Evolutionary conservation across 2,329 filamentous ascomycete species (phyloP).

Genomic region (Aspergillus intermedius): DNA sequence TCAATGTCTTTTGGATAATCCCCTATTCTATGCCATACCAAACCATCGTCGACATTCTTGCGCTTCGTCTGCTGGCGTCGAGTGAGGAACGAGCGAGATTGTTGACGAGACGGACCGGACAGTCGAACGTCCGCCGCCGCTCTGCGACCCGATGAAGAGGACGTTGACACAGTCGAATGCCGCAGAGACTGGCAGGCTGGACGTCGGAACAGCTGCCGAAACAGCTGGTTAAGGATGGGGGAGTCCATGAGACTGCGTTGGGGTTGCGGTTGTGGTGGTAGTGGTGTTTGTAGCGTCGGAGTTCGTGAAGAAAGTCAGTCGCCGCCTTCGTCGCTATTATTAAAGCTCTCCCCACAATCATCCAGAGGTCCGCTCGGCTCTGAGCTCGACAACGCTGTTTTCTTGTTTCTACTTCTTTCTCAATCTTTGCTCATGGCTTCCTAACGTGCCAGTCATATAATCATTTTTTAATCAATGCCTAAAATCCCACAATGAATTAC

Average conservation of each 20-base stretch:
- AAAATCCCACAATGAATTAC: slow-evolving; percentile 23
- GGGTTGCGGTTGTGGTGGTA: slow-evolving; percentile 4
- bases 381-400: background rate
- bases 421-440: too few species aligned
- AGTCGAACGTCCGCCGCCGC: slow-evolving; percentile 14
- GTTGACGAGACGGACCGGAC: slow-evolving; percentile 19
- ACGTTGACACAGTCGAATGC: slow-evolving; percentile 21
- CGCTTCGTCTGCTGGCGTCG: slow-evolving; percentile 29
- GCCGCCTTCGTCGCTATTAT: background rate
- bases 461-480: background rate
- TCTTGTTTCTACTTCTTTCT: background rate
- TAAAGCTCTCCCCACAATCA: background rate
- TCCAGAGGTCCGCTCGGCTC: background rate
- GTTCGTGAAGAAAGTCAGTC: slow-evolving; percentile 8
- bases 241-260: slow-evolving; percentile 62
- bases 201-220: slow-evolving; percentile 78
- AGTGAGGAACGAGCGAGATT: slow-evolving; percentile 32
- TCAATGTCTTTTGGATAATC: slow-evolving; percentile 68
- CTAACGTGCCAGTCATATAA: background rate
- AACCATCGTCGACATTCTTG: slow-evolving; percentile 49
- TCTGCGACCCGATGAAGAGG: slow-evolving; percentile 11
- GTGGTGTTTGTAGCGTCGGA: background rate
- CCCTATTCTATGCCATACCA: slow-evolving; percentile 79
- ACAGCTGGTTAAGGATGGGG: slow-evolving; percentile 67
- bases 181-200: slow-evolving; percentile 55